phyloP scores from a whole-genome alignment of 106 monocot genomes.

The Xerophyta viscosa region DNA sequence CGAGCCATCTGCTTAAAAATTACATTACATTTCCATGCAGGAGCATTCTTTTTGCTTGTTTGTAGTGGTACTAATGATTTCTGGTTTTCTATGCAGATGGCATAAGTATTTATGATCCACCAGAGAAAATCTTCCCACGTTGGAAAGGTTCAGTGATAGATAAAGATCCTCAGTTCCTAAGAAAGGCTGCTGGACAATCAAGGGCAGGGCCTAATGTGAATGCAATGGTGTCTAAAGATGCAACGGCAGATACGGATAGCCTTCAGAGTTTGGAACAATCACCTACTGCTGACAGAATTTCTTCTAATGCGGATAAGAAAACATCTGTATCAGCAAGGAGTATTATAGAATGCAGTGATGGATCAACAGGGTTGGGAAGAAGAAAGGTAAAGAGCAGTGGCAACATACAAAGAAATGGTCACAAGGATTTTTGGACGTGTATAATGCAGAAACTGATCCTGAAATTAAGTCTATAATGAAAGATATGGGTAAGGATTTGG shows the following conservation, averaged over 20 bases:
- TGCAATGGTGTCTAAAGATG: no score
- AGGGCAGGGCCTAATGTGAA: constrained; percentile 3
- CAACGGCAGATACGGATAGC: no score
- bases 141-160: constrained; percentile 63
- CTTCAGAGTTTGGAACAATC: constrained; percentile 25
- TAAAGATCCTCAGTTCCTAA: constrained; percentile 39
- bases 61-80: background rate
- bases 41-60: no score
- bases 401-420: constrained; percentile 91
- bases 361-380: constrained; percentile 70
- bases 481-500: constrained; percentile 77
- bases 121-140: constrained; percentile 62
- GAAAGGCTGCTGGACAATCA: constrained; percentile 7
- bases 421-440: constrained; percentile 69
- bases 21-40: no score
- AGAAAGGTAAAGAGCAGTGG: constrained; percentile 67
- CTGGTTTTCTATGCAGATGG: constrained; percentile 38
- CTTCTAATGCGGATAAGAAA: constrained; percentile 13
- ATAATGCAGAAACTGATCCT: constrained; percentile 75
- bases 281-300: constrained; percentile 6
- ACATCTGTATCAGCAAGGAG: constrained; percentile 27
- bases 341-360: constrained; percentile 77
- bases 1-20: no score
- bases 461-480: constrained; percentile 71
- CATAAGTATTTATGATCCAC: constrained; percentile 67